Base-by-base conservation (phyloP, 2,329 filamentous ascomycete genomes). In the Colletotrichum sublineola region DNA sequence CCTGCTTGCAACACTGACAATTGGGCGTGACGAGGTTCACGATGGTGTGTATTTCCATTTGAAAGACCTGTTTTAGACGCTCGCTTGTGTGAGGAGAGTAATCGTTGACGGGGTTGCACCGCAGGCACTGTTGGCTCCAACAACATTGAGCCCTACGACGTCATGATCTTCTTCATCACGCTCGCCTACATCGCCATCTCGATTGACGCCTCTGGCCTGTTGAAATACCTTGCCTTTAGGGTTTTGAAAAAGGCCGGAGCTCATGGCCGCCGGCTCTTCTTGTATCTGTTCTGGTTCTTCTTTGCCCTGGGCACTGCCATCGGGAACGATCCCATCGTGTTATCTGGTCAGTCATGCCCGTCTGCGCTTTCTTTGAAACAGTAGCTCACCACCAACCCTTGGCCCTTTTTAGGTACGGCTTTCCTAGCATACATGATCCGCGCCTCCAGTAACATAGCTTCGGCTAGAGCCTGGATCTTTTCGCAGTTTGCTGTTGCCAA, bases 401-500 rank as follows among this genome's bases (percentile, higher is more conserved):
- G 44, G 8, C 20, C 20, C 66, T 81, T 0, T 0, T 93, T 92
- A 0, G 92, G 92, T 1, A 94, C 92, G 0, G 88, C 92, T 0
- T 94, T 94, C 67, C 85, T 94, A 14, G 90, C 92, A 3, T 94
- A 94, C 80, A 93, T 94, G 91, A 94, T 92, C 0, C 85, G 91
- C 8, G 91, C 93, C 0, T 93, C 92, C 0, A 90, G 87, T 80
- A 94, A 94, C 75, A 94, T 94, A 64, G 14, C 89, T 93, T 68
- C 92, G 44, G 44, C 92, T 0, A 84, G 90, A 76, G 92, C 92
- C 0, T 94, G 92, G 92, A 93, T 94, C 31, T 87, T 90, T 75
- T 89, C 88, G 1, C 92, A 94, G 71, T 94, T 94, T 68, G 88
- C 92, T 20, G 80, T 93, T 1, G 92, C 92, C 63, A 94, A 94